Base-by-base conservation (phyloP, 768 basidiomycete genomes). In the Pholiota conissans region DNA sequence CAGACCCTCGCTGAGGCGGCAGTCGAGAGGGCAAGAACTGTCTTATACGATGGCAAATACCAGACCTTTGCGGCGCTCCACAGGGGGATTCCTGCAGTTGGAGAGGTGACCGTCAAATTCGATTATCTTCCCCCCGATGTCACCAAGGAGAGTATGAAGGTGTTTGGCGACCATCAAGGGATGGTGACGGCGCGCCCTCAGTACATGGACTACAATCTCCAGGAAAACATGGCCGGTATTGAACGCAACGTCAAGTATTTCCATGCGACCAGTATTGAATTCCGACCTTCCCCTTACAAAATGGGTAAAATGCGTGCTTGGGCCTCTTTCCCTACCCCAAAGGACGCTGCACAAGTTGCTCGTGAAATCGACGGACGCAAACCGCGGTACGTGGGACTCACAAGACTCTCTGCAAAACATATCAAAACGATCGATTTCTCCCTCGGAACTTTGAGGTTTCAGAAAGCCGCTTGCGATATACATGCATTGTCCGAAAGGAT, bases 101-200 rank as follows among this genome's bases (percentile, higher is more conserved):
- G 83, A 3, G 67, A 70, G 0, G 81, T 80, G 64, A 91, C 83
- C 7, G 84, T 93, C 52, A 81, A 81, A 16, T 82, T 91, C 62
- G 66, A 67, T 5, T 76, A 80, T 4, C 65, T 91, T 4, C 86
- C 88, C 0, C 65, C 79, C 0, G 72, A 75, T 39, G 70, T 76
- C 0, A 72, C 66, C 0, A 68, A 77, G 20, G 67, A 76, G 16
- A 75, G 75, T 11, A 65, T 87, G 63, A 70, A 74, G 35, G 68
- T 73, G 26, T 84, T 84, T 58, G 77, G 77, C 3, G 65, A 71
- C 1, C 76, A 81, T 1, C 75, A 79, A 22, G 82, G 79, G 7
- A 73, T 83, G 45, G 79, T 86, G 71, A 68, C 84, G 62, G 78
- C 77, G 5, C 78, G 77, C 14, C 76, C 80, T 1, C 84, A 82